Evolutionary conservation across 148 eudicot species (phyloP), one percentile per base, ranked within the genome.

Genomic region (Persicaria tinctoria): DNA sequence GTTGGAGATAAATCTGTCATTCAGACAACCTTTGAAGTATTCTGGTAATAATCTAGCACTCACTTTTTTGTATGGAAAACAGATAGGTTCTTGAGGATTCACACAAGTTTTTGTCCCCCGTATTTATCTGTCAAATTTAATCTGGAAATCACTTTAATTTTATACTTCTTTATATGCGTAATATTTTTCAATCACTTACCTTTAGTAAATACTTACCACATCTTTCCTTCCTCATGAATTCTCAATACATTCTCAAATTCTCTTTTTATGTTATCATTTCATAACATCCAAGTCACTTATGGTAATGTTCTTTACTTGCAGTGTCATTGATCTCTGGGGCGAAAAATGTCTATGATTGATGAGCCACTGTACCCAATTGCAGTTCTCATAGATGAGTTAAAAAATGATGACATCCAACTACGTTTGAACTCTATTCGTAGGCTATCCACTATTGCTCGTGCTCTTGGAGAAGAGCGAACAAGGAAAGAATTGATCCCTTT

Each of bases 401-500:
- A 84, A 46, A 84, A 82, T 56, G 87, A 84, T 74, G 87, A 82
- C 50, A 79, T 84, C 54, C 83, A 82, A 60, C 81, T 82, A 13
- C 85, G 85, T 16, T 73, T 84, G 81, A 85, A 87, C 71, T 87
- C 90, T 54, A 85, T 87, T 77, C 88, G 90, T 10, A 77, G 82
- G 46, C 80, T 87, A 5, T 85, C 90, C 0, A 85, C 86, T 2
- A 87, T 87, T 56, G 90, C 90, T 45, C 81, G 88, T 14, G 90
- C 90, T 2, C 74, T 85, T 1, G 87, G 90, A 0, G 90, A 85
- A 79, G 90, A 87, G 63, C 78, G 90, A 5, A 85, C 90, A 1
- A 73, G 88, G 8, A 87, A 85, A 73, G 90, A 87, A 75, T 73
- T 87, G 74, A 87, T 87, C 56, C 90, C 90, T 0, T 87, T 87